A percentile compares a stretch with the other conserved stretches of the same genome.
phyloP scores from a whole-genome alignment of 371 early-diverging fungal species.

The Actinomucor elegans region DNA sequence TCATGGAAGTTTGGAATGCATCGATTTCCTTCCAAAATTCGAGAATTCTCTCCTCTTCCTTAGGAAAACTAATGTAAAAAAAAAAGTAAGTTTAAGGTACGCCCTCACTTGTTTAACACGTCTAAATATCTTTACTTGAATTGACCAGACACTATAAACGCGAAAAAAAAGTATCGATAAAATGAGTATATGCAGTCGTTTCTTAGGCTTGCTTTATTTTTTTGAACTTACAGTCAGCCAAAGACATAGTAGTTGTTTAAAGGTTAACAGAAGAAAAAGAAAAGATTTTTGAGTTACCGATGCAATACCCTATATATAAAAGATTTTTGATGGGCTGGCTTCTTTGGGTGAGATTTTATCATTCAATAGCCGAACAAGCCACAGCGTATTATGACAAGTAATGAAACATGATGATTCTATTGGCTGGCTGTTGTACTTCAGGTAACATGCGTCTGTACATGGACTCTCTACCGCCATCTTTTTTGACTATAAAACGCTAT shows the following conservation, averaged over 20 bases:
- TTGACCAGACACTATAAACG: constrained; percentile 48
- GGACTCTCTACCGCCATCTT: no score
- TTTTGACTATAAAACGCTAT: no score
- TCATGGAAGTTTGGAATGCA: constrained; percentile 94
- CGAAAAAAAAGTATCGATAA: neutral
- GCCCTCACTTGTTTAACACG: neutral
- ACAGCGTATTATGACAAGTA: neutral
- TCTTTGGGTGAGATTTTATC: neutral
- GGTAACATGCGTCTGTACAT: no score
- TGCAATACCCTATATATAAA: constrained; percentile 1
- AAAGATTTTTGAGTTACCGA: neutral
- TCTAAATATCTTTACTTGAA: constrained; percentile 45
- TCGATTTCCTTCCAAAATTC: constrained; percentile 97
- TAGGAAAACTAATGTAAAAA: constrained; percentile 76
- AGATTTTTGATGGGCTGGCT: neutral
- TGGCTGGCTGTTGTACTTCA: no score
- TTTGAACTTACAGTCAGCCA: constrained; percentile 44
- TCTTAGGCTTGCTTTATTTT: neutral
- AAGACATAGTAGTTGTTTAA: constrained; percentile 32
- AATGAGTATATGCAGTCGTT: neutral
- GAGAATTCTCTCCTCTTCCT: constrained; percentile 96
- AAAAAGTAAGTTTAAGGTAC: neutral
- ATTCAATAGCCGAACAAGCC: neutral
- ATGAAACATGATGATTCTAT: no score
- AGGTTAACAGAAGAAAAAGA: constrained; percentile 10